Conservation (phyloP, 1,284 basidiomycete genomes). For the Hemileia vastatrix region DNA sequence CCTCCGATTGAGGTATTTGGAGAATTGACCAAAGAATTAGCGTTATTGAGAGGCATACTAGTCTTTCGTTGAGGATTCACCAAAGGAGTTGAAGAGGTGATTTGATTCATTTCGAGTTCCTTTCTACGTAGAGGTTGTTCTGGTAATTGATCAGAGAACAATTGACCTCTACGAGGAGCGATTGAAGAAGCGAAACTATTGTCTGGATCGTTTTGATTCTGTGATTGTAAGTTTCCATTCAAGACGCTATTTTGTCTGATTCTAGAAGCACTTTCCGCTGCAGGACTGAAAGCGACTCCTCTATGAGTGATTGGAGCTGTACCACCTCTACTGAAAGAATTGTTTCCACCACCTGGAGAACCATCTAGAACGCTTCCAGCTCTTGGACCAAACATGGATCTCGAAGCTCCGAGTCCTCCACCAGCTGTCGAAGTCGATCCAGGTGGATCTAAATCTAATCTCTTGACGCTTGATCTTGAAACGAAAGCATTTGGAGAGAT, state of each 20-base stretch:
- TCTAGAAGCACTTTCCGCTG: background rate
- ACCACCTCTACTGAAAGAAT: background rate
- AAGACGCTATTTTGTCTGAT: background rate
- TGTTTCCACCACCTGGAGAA: background rate
- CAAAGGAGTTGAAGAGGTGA: background rate
- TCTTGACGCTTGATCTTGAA: constrained; percentile 30
- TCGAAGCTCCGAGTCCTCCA: background rate
- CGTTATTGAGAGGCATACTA: background rate
- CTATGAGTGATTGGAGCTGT: background rate
- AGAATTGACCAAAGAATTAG: background rate
- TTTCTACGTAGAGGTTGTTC: background rate
- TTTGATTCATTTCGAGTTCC: background rate
- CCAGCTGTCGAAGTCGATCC: constrained; percentile 10
- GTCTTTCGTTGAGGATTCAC: background rate
- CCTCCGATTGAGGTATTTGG: background rate
- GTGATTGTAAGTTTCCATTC: background rate
- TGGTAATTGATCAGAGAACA: background rate
- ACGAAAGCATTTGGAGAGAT: constrained; percentile 21
- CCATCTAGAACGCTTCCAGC: background rate
- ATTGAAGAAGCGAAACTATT: background rate
- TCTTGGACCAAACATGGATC: background rate
- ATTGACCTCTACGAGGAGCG: background rate
- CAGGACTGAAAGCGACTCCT: background rate
- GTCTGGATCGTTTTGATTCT: background rate
- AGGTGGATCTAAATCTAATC: constrained; percentile 36